Evolutionary conservation across 2,329 filamentous ascomycete species (phyloP), one percentile per base, ranked within the genome.

Genomic region (Knoxdaviesia capensis): DNA sequence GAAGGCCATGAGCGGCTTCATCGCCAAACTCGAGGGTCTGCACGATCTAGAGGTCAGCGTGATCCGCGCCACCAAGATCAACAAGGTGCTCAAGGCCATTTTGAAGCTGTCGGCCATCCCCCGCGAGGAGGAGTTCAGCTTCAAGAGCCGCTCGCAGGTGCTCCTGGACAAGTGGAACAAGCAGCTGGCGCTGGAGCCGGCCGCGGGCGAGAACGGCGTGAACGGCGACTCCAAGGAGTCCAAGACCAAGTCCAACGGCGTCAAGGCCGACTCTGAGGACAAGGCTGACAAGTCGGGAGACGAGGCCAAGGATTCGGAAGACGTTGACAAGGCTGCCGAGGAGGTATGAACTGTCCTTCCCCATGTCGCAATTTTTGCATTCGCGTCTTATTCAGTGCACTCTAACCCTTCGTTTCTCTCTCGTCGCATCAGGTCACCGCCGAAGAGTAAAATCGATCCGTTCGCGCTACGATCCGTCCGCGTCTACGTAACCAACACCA

Each of bases 51-150:
- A 96, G 56, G 84, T 82, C 31, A 76, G 77, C 49, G 90, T 94
- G 51, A 94, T 96, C 53, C 77, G 83, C 48, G 68, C 65, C 9
- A 98, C 90, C 47, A 98, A 96, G 69, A 94, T 98, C 60, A 88
- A 96, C 74, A 98, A 98, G 65, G 88, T 98, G 7, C 70, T 98
- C 44, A 94, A 92, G 64, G 86, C 80, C 5, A 90, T 98, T 49
- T 66, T 94, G 52, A 94, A 94, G 65, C 68, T 98, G 6, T 71
- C 78, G 37, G 69, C 69, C 4, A 93, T 98, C 50, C 87, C 87
- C 5, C 79, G 78, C 46, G 90, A 98, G 49, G 82, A 87, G 34
- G 82, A 93, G 49, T 92, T 80, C 59, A 65, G 81, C 43, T 94
- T 98, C 72, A 92, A 90, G 64, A 66, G 77, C 48, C 80, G 90